A percentile compares a stretch with the other conserved stretches of the same genome.
Conservation (phyloP, 2,329 filamentous ascomycete genomes). For the Colletotrichum limetticola region DNA sequence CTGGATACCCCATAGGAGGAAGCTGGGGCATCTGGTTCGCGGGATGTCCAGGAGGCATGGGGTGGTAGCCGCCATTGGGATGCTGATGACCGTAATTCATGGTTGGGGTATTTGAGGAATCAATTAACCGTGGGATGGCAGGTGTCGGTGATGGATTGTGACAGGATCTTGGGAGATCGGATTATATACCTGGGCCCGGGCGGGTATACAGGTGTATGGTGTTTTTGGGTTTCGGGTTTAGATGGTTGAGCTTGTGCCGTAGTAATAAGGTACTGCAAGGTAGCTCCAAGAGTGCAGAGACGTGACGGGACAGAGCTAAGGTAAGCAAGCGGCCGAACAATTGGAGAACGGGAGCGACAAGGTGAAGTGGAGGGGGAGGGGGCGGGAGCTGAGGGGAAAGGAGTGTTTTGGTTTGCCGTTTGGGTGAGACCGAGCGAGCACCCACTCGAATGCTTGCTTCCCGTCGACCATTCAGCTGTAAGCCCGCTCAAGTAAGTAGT, state of each 20-base stretch:
- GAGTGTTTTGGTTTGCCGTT: background rate
- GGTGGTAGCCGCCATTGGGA: constrained; percentile 32
- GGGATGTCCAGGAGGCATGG: constrained; percentile 22
- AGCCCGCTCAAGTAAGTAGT: too few species aligned
- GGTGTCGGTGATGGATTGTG: background rate
- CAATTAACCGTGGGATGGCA: background rate
- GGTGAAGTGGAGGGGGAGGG: background rate
- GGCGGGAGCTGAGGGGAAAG: background rate
- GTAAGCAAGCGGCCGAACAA: background rate
- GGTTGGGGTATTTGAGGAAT: background rate
- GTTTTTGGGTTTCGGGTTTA: background rate
- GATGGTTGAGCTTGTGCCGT: background rate
- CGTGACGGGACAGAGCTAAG: background rate
- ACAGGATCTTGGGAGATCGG: background rate
- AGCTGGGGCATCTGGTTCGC: constrained; percentile 28
- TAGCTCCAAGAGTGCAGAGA: background rate
- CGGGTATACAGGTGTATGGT: background rate
- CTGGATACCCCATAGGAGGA: constrained; percentile 32
- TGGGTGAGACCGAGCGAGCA: background rate
- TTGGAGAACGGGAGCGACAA: background rate
- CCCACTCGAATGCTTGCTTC: too few species aligned
- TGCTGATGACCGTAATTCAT: constrained; percentile 36
- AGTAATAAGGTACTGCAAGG: background rate
- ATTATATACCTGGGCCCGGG: background rate
- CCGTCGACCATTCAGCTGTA: too few species aligned